Evolutionary conservation across 2,329 filamentous ascomycete species (phyloP).

Genomic region (Aureobasidium sp.): DNA sequence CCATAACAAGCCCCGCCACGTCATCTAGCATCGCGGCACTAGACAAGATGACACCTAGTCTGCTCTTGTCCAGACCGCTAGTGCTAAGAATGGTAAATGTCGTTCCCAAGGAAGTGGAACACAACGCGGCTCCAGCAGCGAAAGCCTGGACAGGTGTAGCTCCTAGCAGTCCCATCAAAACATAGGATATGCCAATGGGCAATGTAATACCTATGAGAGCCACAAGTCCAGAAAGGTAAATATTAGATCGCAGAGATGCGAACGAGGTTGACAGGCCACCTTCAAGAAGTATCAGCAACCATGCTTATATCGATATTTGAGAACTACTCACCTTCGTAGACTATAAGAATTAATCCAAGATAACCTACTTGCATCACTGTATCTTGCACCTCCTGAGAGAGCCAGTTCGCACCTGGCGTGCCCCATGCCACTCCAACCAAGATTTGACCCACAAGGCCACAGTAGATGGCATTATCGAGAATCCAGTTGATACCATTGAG

Average conservation of each 20-base stretch:
- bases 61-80: slow-evolving; percentile 45
- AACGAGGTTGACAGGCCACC: slow-evolving; percentile 52
- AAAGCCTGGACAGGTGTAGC: slow-evolving; percentile 56
- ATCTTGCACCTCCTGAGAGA: slow-evolving; percentile 44
- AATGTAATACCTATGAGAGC: slow-evolving; percentile 56
- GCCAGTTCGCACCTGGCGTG: slow-evolving; percentile 53
- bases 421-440: slow-evolving; percentile 64
- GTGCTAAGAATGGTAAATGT: slow-evolving; percentile 58
- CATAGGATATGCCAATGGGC: slow-evolving; percentile 59
- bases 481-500: slow-evolving; percentile 51
- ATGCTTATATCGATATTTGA: slow-evolving; percentile 15
- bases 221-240: slow-evolving; percentile 51
- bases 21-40: slow-evolving; percentile 77
- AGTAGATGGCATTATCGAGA: slow-evolving; percentile 55
- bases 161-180: slow-evolving; percentile 41
- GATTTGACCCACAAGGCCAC: slow-evolving; percentile 64
- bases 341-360: slow-evolving; percentile 60
- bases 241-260: slow-evolving; percentile 48
- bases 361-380: slow-evolving; percentile 60
- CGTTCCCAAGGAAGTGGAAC: slow-evolving; percentile 66
- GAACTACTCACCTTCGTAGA: slow-evolving; percentile 53
- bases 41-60: slow-evolving; percentile 54
- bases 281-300: slow-evolving; percentile 18
- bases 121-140: slow-evolving; percentile 62
- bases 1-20: slow-evolving; percentile 67